Evolutionary conservation across 2,329 filamentous ascomycete genomes (phyloP), one percentile per base, ranked within the genome.

Genomic region (Fusarium foetens): DNA sequence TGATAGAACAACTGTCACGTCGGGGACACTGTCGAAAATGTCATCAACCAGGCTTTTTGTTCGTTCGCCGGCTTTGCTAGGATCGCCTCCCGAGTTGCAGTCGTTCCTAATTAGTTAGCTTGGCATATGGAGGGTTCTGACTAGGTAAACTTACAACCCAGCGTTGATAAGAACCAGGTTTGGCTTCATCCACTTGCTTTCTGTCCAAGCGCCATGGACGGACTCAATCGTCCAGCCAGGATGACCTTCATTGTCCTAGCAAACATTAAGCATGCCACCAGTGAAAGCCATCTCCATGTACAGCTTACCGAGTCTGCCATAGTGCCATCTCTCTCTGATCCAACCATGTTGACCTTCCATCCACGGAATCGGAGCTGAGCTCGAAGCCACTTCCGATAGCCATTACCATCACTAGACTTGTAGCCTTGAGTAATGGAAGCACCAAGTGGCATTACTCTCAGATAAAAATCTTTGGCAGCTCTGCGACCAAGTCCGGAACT

Each of bases 311-410:
- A 46, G 12, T 63, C 59, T 31, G 52, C 43, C 51, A 63, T 49
- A 9, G 41, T 29, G 0, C 52, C 59, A 29, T 57, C 41, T 13
- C 33, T 17, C 12, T 58, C 16, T 1, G 51, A 58, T n/a, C 59
- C 52, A 17, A 58, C 36, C 59, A 63, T 58, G 14, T 58, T 63
- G 19, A 58, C 52, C 14, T 58, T 42, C 52, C 52, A 58, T 13
- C 59, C 59, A 8, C 17, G 27, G 17, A 41, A 63, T 8, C 52
- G 59, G 19, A 63, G 59, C 29, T 57, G 33, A n/a, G 52, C 13
- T 16, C 52, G 59, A 12, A 58, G 51, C 35, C 33, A 57, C 17
- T 58, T 57, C 1, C 52, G 59, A 11, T 58, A 63, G 6, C 60
- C 60, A 13, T 63, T 63, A 2, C 58, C 58, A 5, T 54, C 58